Evolutionary conservation across 2,329 filamentous ascomycete genomes (phyloP), one percentile per base, ranked within the genome.

Genomic region (Apiospora phragmitis): DNA sequence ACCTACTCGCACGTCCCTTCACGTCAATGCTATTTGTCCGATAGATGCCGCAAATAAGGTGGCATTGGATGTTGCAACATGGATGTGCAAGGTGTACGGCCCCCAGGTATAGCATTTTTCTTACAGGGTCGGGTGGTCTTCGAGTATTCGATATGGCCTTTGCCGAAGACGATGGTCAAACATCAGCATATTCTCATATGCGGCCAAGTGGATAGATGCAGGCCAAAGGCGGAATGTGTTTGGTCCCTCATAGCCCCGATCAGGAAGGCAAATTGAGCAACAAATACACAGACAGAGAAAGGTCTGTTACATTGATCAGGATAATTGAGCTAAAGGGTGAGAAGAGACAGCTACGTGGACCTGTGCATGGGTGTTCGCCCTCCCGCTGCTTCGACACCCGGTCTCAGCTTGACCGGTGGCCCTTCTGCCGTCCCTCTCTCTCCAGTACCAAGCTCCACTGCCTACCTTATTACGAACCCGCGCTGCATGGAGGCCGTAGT

Each of bases 171-270:
- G 29, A 38, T 38, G 32, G 55, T 62, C 55, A 21, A 62, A n/a
- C 32, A 62, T 62, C 55, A 62, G 51, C 51, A 62, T n/a, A 21
- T 62, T 38, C 55, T 38, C 55, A 35, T 12, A 62, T 62, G 55
- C 55, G 55, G 55, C 55, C 55, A 62, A 62, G 55, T 62, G 55
- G 55, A 62, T 62, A 38, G 55, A 35, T 38, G 55, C 55, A 62
- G 29, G 55, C 32, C 55, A 62, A 38, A 62, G 55, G 55, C 55
- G 55, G 32, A 62, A 62, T 32, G 29, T 62, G 32, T 32, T 38
- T 5, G 32, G 55, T n/a, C 6, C 8, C 55, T 62, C 55, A 62
- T 24, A 38, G n/a, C 9, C 55, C 55, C 55, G 32, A 62, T 62
- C 29, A 62, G 55, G 55, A 62, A 62, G 55, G 55, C 55, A 62